A percentile compares a stretch with the other conserved stretches of the same genome.
Evolutionary conservation across 2,329 filamentous ascomycete genomes (phyloP).

Genomic region (Mycosphaerella sp.): DNA sequence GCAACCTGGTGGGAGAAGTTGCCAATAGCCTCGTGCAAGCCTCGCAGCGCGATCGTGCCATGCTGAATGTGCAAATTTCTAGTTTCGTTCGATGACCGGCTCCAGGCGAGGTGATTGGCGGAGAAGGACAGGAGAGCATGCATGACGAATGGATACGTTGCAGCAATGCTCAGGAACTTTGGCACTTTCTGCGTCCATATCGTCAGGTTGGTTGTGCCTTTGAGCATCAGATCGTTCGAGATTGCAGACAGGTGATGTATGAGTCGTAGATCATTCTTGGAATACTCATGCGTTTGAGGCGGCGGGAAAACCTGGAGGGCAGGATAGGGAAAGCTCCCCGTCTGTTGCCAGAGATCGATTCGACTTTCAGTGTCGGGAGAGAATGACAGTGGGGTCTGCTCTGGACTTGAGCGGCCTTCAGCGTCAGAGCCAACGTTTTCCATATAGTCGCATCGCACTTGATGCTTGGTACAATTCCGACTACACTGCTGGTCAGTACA

Average conservation of each 20-base stretch:
- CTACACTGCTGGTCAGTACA: constrained; percentile 41
- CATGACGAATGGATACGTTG: constrained; percentile 84
- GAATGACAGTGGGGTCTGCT: constrained; percentile 66
- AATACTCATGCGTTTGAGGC: constrained; percentile 65
- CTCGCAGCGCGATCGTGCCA: constrained; percentile 75
- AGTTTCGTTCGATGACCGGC: constrained; percentile 77
- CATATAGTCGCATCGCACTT: constrained; percentile 97
- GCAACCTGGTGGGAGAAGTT: constrained; percentile 79
- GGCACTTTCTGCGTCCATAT: constrained; percentile 91
- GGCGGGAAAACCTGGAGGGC: constrained; percentile 70
- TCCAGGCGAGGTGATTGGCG: constrained; percentile 87
- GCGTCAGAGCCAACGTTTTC: constrained; percentile 65
- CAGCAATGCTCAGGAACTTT: constrained; percentile 78
- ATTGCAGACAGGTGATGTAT: constrained; percentile 87
- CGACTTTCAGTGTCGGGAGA: constrained; percentile 75
- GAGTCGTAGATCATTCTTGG: constrained; percentile 72
- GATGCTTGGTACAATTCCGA: constrained; percentile 98
- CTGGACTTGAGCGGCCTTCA: constrained; percentile 48
- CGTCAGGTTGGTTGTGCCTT: constrained; percentile 67
- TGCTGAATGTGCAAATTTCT: constrained; percentile 87
- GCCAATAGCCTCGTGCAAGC: constrained; percentile 79
- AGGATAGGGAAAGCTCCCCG: constrained; percentile 78
- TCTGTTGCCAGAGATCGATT: constrained; percentile 76
- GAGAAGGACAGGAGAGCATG: constrained; percentile 86
- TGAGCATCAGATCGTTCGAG: constrained; percentile 73